Evolutionary conservation across 371 early-diverging fungal species (phyloP).

Genomic region (Globomyces sp.): DNA sequence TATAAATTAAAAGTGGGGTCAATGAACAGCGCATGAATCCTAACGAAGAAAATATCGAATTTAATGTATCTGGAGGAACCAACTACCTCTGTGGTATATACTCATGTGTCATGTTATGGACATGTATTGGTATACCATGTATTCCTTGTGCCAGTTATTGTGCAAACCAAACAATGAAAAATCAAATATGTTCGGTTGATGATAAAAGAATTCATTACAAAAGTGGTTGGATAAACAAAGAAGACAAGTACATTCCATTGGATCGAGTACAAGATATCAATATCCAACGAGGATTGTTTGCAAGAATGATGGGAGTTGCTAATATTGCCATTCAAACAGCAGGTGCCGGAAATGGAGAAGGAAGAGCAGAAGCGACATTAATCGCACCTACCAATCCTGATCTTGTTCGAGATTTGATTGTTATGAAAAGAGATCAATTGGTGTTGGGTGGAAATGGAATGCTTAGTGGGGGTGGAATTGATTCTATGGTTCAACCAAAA

Average conservation of each 20-base stretch:
- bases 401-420: conserved; percentile 3
- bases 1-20: too few relatives aligned
- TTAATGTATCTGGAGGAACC: not conserved
- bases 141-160: not conserved
- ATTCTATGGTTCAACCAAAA: too few relatives aligned
- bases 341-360: not conserved
- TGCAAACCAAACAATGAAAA: not conserved
- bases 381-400: conserved; percentile 16
- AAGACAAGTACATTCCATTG: conserved; percentile 21
- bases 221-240: conserved; percentile 15
- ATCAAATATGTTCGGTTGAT: conserved; percentile 18
- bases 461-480: too few relatives aligned
- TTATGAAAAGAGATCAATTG: conserved; percentile 15
- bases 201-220: conserved; percentile 16
- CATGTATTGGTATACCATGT: not conserved
- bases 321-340: conserved; percentile 9
- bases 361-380: conserved; percentile 9
- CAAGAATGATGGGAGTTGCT: not conserved
- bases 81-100: not conserved
- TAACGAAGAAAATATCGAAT: too few relatives aligned
- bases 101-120: not conserved
- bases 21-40: too few relatives aligned
- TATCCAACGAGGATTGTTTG: not conserved
- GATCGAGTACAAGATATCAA: conserved; percentile 19
- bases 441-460: conserved; percentile 5